These are phyloP conservation scores for Amanita rubescens DNA, from an alignment of 768 basidiomycete species.

Conservation along the genomic window DNA sequence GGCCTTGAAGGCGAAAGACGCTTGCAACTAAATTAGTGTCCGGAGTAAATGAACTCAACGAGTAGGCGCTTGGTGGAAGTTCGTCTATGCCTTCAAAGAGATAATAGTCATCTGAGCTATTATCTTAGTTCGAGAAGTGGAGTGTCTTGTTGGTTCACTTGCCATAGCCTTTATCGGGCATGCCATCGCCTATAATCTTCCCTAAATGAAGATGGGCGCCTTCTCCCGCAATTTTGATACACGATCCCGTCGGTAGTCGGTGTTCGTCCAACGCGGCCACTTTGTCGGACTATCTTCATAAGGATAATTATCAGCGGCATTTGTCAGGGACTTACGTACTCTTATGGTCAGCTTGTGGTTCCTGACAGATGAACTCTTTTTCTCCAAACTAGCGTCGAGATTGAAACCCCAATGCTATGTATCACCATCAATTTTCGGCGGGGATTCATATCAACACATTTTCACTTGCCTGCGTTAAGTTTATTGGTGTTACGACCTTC, in stretches of 20 bases:
- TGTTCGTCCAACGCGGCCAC: conserved; percentile 45
- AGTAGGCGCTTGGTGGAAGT: conserved; percentile 40
- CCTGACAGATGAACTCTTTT: conserved; percentile 39
- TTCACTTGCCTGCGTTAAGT: conserved; percentile 59
- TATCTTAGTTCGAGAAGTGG: conserved; percentile 1
- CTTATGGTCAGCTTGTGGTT: conserved; percentile 39
- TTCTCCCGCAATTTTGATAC: conserved; percentile 37
- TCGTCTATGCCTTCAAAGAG: conserved; percentile 28
- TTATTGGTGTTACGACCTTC: conserved; percentile 59
- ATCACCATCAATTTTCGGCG: background rate
- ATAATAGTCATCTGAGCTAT: conserved; percentile 55
- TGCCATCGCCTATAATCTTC: conserved; percentile 49
- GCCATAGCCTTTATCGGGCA: conserved; percentile 60
- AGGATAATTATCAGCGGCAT: conserved; percentile 2
- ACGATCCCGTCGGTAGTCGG: conserved; percentile 46
- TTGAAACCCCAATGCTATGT: conserved; percentile 79
- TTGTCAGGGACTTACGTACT: conserved; percentile 15
- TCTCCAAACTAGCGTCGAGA: conserved; percentile 57
- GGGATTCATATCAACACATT: conserved; percentile 2
- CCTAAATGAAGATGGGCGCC: conserved; percentile 42
- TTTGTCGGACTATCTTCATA: conserved; percentile 37
- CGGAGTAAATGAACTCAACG: conserved; percentile 32
- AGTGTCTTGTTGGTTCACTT: background rate
- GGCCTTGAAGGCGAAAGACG: conserved; percentile 18
- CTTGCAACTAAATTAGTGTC: conserved; percentile 40